Percentiles rank a stretch among this genome's conserved stretches.
phyloP scores from a whole-genome alignment of 202 grass and related monocot species.

The Dendrocalamus latiflorus region DNA sequence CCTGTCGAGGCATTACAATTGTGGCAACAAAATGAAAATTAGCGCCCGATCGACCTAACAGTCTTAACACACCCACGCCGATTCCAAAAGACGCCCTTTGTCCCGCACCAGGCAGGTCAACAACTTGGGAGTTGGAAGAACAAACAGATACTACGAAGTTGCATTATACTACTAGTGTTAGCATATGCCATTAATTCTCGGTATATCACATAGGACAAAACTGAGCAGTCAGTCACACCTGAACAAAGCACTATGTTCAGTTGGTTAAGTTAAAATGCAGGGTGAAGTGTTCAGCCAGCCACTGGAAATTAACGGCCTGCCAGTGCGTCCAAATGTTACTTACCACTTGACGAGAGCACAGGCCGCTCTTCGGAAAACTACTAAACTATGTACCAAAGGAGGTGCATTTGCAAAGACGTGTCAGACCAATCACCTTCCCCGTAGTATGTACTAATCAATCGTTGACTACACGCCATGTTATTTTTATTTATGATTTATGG shows the following conservation, averaged over 20 bases:
- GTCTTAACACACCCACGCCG: constrained; percentile 5
- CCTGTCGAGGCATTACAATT: background rate
- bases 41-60: background rate
- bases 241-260: background rate
- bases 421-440: background rate
- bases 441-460: background rate
- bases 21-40: background rate
- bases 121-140: too few relatives aligned
- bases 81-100: constrained; percentile 38
- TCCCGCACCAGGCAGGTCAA: background rate
- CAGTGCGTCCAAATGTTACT: constrained; percentile 13
- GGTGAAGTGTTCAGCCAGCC: background rate
- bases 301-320: background rate
- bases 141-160: background rate
- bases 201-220: background rate
- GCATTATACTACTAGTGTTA: background rate
- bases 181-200: background rate
- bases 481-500: too few relatives aligned
- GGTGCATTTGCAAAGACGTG: background rate
- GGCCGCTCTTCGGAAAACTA: background rate
- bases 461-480: background rate
- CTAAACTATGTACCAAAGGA: background rate
- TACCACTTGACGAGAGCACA: constrained; percentile 1
- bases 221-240: background rate
- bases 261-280: background rate